Percentiles rank a stretch among this genome's conserved stretches.
Evolutionary conservation across 805 yeast species (phyloP).

Genomic region (Suhomyces canberraensis): DNA sequence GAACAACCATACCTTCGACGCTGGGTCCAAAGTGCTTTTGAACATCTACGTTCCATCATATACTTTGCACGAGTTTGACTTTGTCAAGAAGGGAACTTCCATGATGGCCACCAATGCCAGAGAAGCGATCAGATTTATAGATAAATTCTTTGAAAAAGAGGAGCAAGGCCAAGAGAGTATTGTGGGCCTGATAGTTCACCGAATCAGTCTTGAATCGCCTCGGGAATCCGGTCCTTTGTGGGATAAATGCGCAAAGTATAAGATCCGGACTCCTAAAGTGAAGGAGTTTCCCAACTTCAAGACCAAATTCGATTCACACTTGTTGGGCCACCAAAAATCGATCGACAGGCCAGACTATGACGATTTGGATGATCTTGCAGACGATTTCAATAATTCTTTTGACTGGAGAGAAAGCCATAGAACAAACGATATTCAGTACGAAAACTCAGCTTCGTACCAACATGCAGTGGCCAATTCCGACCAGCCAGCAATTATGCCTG

Average conservation of each 20-base stretch:
- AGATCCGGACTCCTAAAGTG: slow-evolving; percentile 43
- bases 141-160: slow-evolving; percentile 34
- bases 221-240: slow-evolving; percentile 49
- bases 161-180: slow-evolving; percentile 6
- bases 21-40: slow-evolving; percentile 19
- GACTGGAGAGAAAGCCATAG: slow-evolving; percentile 7
- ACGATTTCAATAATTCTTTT: slow-evolving; percentile 2
- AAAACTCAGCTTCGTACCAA: slow-evolving; percentile 23
- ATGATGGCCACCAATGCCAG: slow-evolving; percentile 62
- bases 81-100: slow-evolving; percentile 41
- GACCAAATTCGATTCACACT: slow-evolving; percentile 31
- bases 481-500: slow-evolving; percentile 46
- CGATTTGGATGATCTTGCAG: slow-evolving; percentile 1
- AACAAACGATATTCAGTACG: slow-evolving; percentile 26
- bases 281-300: slow-evolving; percentile 49
- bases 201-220: slow-evolving; percentile 37
- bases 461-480: slow-evolving; percentile 24
- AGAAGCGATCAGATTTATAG: slow-evolving; percentile 62
- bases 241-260: slow-evolving; percentile 45
- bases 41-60: slow-evolving; percentile 52
- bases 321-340: slow-evolving; percentile 14
- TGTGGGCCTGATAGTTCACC: slow-evolving; percentile 11
- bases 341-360: slow-evolving; percentile 4
- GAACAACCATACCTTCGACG: slow-evolving; percentile 17
- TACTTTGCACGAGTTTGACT: slow-evolving; percentile 25